phyloP scores from a whole-genome alignment of 345 rosid genomes.

The Gossypium longicalyx region DNA sequence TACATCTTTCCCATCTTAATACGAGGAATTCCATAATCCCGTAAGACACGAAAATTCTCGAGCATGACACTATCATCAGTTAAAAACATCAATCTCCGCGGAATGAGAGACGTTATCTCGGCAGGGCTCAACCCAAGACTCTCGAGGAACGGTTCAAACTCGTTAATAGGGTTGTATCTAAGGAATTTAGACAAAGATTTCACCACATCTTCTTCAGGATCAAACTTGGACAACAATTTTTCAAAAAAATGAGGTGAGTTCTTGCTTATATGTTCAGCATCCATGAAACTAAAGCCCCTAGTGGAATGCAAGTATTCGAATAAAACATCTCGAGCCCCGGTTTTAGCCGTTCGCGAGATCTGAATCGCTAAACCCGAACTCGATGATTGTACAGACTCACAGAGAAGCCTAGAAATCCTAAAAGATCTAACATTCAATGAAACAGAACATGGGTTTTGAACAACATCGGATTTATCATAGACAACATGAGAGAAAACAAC shows the following conservation, averaged over 20 bases:
- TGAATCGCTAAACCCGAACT: conserved; percentile 24
- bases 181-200: conserved; percentile 46
- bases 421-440: conserved; percentile 28
- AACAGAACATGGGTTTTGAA: conserved; percentile 29
- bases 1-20: conserved; percentile 63
- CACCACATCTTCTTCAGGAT: conserved; percentile 39
- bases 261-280: conserved; percentile 84
- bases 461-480: conserved; percentile 21
- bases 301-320: conserved; percentile 75
- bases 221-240: conserved; percentile 48
- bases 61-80: conserved; percentile 57
- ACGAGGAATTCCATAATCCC: conserved; percentile 69
- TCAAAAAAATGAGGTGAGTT: conserved; percentile 59
- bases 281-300: conserved; percentile 49
- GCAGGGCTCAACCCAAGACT: conserved; percentile 64
- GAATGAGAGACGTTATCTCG: conserved; percentile 45
- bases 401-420: conserved; percentile 23
- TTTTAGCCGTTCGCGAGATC: conserved; percentile 38
- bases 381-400: conserved; percentile 25
- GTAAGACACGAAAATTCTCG: conserved; percentile 55
- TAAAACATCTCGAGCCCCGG: conserved; percentile 53
- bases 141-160: conserved; percentile 85
- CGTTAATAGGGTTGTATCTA: conserved; percentile 75
- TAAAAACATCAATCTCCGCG: conserved; percentile 42
- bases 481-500: conserved; percentile 24